phyloP scores from a whole-genome alignment of 345 rosid genomes.

The Kernera saxatilis region DNA sequence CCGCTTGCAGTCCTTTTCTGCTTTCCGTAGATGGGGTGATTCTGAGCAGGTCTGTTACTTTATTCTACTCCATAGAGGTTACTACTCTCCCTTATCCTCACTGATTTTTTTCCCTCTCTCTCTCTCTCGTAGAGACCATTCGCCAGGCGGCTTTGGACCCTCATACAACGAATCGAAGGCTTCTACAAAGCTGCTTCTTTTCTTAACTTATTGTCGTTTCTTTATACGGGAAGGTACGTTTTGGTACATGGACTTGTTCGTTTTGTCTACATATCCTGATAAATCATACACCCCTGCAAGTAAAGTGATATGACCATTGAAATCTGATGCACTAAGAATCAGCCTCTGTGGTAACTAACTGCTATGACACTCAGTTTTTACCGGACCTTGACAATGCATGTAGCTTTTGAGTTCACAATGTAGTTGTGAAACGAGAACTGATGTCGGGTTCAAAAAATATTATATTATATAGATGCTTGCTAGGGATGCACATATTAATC shows the following conservation, averaged over 20 bases:
- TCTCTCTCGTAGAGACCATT: slow-evolving; percentile 63
- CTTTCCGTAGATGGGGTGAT: slow-evolving; percentile 97
- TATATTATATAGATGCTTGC: background rate
- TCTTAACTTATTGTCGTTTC: slow-evolving; percentile 81
- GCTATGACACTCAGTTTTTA: background rate
- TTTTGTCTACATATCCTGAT: background rate
- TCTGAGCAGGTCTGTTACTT: slow-evolving; percentile 63
- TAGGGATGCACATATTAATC: background rate
- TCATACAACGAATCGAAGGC: slow-evolving; percentile 75
- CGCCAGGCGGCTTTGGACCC: slow-evolving; percentile 72
- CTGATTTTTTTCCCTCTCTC: background rate
- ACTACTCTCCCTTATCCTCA: background rate
- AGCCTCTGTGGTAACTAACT: background rate
- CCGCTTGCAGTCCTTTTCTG: slow-evolving; percentile 86
- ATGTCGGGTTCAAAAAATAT: background rate
- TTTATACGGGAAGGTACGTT: slow-evolving; percentile 79
- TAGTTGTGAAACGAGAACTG: background rate
- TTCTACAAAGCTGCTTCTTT: slow-evolving; percentile 88
- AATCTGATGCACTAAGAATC: background rate
- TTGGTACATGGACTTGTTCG: background rate
- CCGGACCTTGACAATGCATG: background rate
- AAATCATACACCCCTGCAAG: background rate
- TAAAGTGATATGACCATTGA: background rate
- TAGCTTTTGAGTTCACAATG: background rate
- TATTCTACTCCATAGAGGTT: background rate